phyloP scores from a whole-genome alignment of 2,329 filamentous ascomycete genomes.

The Paecilomyces sp. region DNA sequence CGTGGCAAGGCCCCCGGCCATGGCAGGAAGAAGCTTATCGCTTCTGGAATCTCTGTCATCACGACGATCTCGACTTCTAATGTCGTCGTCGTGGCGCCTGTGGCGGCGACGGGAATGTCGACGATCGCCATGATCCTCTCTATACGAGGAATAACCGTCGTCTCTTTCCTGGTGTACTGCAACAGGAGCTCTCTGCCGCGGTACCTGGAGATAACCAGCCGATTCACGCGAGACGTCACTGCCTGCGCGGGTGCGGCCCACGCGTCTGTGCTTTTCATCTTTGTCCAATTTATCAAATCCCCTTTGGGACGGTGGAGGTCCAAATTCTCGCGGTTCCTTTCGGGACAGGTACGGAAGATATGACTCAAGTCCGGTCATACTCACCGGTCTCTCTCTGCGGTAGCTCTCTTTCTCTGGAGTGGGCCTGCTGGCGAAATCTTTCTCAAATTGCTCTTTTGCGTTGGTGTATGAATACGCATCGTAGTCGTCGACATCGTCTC shows the following conservation, averaged over 20 bases:
- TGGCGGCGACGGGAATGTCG: slow-evolving; percentile 31
- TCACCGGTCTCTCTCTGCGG: slow-evolving; percentile 28
- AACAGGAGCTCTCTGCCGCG: slow-evolving; percentile 37
- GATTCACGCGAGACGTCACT: slow-evolving; percentile 30
- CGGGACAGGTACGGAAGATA: slow-evolving; percentile 17
- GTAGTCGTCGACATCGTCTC: slow-evolving; percentile 33
- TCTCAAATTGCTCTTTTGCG: slow-evolving; percentile 39
- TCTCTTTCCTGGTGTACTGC: slow-evolving; percentile 42
- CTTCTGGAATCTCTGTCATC: slow-evolving; percentile 6
- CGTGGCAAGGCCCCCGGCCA: slow-evolving; percentile 26
- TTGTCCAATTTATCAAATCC: slow-evolving; percentile 30
- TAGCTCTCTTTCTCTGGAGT: slow-evolving; percentile 19
- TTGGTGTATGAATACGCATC: slow-evolving; percentile 43
- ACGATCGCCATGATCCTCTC: slow-evolving; percentile 38
- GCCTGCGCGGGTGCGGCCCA: slow-evolving; percentile 14
- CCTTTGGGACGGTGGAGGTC: slow-evolving; percentile 31
- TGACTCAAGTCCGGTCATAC: slow-evolving; percentile 32
- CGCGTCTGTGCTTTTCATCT: slow-evolving; percentile 17
- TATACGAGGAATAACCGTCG: slow-evolving; percentile 33
- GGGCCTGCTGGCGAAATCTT: slow-evolving; percentile 33
- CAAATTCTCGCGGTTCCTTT: slow-evolving; percentile 21
- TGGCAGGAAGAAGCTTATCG: slow-evolving; percentile 8
- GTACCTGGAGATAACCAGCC: slow-evolving; percentile 22
- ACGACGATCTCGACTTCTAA: slow-evolving; percentile 3
- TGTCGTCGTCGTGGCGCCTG: slow-evolving; percentile 14